Percentiles rank a stretch among this genome's conserved stretches.
These are phyloP conservation scores for Theobroma cacao DNA, from an alignment of 345 rosid species.

Conservation along the genomic window DNA sequence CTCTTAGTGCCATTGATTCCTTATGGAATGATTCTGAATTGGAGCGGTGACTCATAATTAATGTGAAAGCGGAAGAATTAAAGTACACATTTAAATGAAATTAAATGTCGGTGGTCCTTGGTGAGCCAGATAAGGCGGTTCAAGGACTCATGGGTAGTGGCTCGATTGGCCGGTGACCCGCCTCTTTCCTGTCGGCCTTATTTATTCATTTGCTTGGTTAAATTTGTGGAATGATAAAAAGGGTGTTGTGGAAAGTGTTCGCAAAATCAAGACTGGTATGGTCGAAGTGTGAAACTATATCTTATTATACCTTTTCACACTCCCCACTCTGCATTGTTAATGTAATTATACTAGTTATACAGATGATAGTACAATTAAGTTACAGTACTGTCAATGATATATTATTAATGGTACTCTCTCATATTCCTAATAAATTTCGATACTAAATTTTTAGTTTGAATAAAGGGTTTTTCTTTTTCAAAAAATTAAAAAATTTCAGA, in stretches of 20 bases:
- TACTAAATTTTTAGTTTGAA: not conserved
- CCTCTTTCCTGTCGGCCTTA: not conserved
- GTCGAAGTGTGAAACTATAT: not conserved
- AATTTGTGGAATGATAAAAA: not conserved
- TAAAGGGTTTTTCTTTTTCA: not conserved
- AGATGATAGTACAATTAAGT: too few species aligned
- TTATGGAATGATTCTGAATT: not conserved
- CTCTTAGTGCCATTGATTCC: not conserved
- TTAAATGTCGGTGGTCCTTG: not conserved
- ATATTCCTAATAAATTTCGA: not conserved
- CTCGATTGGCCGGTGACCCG: slow-evolving; percentile 25
- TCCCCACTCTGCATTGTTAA: too few species aligned
- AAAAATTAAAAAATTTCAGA: not conserved
- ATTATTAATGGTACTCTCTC: not conserved
- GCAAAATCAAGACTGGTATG: not conserved
- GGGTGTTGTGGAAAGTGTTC: not conserved
- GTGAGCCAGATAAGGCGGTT: not conserved
- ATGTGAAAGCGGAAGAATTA: not conserved
- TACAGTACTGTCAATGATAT: too few species aligned
- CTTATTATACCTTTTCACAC: not conserved
- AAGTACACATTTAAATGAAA: not conserved
- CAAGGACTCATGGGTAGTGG: not conserved
- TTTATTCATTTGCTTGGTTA: not conserved
- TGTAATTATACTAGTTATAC: too few species aligned
- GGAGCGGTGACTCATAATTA: slow-evolving; percentile 28